phyloP scores from a whole-genome alignment of 1,284 basidiomycete species.

The Baeospora myosura region DNA sequence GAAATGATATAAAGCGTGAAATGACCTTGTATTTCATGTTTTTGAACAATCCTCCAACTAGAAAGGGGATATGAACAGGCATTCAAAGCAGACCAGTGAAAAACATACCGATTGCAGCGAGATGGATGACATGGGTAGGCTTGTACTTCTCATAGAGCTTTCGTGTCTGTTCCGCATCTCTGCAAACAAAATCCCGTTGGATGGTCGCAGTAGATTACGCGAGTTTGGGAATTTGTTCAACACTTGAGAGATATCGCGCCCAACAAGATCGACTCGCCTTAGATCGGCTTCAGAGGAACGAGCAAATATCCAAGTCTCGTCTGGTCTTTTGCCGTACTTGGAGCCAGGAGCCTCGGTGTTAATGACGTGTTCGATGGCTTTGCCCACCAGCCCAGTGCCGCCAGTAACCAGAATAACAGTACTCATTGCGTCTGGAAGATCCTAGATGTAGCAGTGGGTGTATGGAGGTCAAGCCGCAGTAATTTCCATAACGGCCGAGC shows the following conservation, averaged over 20 bases:
- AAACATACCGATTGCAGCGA: slow-evolving; percentile 71
- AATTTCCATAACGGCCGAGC: neutral
- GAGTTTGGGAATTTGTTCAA: no score
- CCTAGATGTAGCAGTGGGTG: slow-evolving; percentile 1
- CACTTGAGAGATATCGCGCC: neutral
- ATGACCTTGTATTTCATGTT: slow-evolving; percentile 91
- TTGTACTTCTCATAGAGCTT: slow-evolving; percentile 79
- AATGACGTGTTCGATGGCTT: slow-evolving; percentile 72
- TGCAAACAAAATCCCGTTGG: no score
- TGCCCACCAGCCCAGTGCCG: slow-evolving; percentile 80
- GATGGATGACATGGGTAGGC: slow-evolving; percentile 88
- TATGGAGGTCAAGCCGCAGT: slow-evolving; percentile 2
- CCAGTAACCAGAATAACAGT: slow-evolving; percentile 74
- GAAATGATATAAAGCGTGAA: no score
- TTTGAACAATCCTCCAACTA: slow-evolving; percentile 84
- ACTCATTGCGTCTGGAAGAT: slow-evolving; percentile 24
- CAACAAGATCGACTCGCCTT: slow-evolving; percentile 45
- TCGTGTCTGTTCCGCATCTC: slow-evolving; percentile 57
- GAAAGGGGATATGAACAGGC: slow-evolving; percentile 3
- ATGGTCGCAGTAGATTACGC: no score
- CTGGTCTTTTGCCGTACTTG: slow-evolving; percentile 64
- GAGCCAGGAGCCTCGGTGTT: slow-evolving; percentile 71
- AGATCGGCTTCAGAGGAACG: slow-evolving; percentile 73
- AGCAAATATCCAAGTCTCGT: slow-evolving; percentile 82
- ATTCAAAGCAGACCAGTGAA: slow-evolving; percentile 9